Percentiles rank a stretch among this genome's conserved stretches.
phyloP scores from a whole-genome alignment of 2,329 filamentous ascomycete genomes.

The Pseudocercospora pini-densiflorae region DNA sequence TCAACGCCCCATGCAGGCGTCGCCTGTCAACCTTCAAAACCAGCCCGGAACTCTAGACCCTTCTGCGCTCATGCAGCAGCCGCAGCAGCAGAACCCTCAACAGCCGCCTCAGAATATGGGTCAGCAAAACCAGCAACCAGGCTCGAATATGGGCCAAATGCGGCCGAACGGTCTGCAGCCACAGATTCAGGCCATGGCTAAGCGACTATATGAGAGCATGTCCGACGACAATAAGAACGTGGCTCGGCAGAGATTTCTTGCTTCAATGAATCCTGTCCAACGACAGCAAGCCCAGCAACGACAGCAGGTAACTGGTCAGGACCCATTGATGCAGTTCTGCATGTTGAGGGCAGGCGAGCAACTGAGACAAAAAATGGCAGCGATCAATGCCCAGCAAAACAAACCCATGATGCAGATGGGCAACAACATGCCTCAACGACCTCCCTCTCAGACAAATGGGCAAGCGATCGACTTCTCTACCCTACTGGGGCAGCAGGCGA shows the following conservation, averaged over 20 bases:
- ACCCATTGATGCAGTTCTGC: conserved; percentile 32
- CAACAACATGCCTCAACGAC: conserved; percentile 36
- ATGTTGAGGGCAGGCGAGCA: conserved; percentile 26
- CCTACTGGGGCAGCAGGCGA: conserved; percentile 64
- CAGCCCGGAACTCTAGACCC: conserved; percentile 32
- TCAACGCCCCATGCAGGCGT: conserved; percentile 37
- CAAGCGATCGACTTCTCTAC: conserved; percentile 55
- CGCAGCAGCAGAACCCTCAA: conserved; percentile 31
- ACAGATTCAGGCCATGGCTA: conserved; percentile 27
- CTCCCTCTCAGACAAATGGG: conserved; percentile 43
- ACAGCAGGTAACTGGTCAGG: conserved; percentile 19
- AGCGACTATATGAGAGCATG: conserved; percentile 28
- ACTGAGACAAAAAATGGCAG: conserved; percentile 11
- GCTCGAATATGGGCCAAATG: conserved; percentile 22
- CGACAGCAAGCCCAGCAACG: conserved; percentile 20
- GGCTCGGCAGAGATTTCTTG: conserved; percentile 30
- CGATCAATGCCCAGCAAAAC: conserved; percentile 15
- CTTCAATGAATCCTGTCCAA: conserved; percentile 28
- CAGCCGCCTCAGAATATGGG: conserved; percentile 27
- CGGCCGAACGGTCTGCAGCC: conserved; percentile 16
- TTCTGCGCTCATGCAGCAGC: conserved; percentile 31
- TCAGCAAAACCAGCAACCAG: conserved; percentile 33
- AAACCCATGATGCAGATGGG: conserved; percentile 43
- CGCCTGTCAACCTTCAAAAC: conserved; percentile 30
- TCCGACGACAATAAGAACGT: conserved; percentile 32